These are phyloP conservation scores for Curvularia verruculosa DNA, from an alignment of 2,329 filamentous ascomycete species.

Conservation along the genomic window DNA sequence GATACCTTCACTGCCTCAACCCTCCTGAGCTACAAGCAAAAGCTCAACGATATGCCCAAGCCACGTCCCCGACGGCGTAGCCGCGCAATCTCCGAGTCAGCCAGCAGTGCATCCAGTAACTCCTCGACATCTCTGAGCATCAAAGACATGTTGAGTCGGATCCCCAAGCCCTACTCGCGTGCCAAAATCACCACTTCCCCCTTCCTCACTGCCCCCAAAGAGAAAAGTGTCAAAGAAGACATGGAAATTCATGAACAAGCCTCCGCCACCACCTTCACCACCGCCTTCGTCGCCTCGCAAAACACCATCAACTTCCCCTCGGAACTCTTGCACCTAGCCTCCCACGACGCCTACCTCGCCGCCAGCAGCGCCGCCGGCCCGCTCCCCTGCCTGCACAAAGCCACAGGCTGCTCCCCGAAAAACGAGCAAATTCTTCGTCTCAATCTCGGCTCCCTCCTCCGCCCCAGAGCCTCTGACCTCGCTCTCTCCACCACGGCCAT, in stretches of 20 bases:
- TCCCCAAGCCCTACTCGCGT: constrained; percentile 28
- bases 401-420: constrained; percentile 37
- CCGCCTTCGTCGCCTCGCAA: constrained; percentile 18
- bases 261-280: constrained; percentile 22
- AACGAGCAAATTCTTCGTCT: constrained; percentile 32
- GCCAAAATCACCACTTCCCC: constrained; percentile 23
- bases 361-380: constrained; percentile 11
- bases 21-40: constrained; percentile 24
- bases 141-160: constrained; percentile 28
- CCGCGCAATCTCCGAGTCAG: constrained; percentile 9
- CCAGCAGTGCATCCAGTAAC: constrained; percentile 17
- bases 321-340: constrained; percentile 28
- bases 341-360: constrained; percentile 17
- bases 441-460: constrained; percentile 14
- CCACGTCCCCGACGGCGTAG: constrained; percentile 13
- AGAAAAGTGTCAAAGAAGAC: too few species aligned
- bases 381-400: constrained; percentile 33
- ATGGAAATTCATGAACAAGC: constrained; percentile 33
- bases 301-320: constrained; percentile 36
- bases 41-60: constrained; percentile 25
- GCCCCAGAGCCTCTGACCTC: neutral
- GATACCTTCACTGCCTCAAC: constrained; percentile 23
- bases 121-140: constrained; percentile 31
- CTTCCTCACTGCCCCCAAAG: constrained; percentile 14
- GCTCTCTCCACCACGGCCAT: constrained; percentile 9